Base-by-base conservation (phyloP, 768 basidiomycete genomes). In the Lepiota venenata region DNA sequence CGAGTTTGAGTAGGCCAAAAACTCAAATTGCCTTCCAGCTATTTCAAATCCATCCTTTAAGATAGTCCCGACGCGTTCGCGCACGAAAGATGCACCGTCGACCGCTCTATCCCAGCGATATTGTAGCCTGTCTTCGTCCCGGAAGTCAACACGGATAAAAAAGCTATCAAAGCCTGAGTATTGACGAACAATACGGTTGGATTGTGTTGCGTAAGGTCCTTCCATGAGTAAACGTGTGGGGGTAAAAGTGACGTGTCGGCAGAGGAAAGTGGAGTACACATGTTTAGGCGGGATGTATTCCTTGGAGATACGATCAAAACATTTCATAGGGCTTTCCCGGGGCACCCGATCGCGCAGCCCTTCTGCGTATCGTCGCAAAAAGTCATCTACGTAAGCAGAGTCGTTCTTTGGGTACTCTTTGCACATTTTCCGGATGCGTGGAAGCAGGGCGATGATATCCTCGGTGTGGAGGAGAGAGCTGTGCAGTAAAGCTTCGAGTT, bases 61-160 rank as follows among this genome's bases (percentile, higher is more conserved):
- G 14, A 76, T 72, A 3, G 66, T 69, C 1, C 84, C 84, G 11
- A 89, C 86, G 10, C 84, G 79, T 38, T 79, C 71, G 16, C 74
- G 67, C 2, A 91, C 72, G 64, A 85, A 84, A 12, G 70, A 63
- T 2, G 69, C 64, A 0, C 80, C 81, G 57, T 90, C 85, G 4
- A 87, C 81, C 37, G 81, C 80, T 9, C 81, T 75, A 51, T 81
- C 80, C 87, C 87, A 90, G 11, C 83, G 79, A 57, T 87, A 87
- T 36, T 81, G 77, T n/a, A 88, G 74, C 32, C 77, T 76, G 60
- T 93, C 88, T 69, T 95, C 92, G 52, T 93, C 92, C 4, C 87
- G 80, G 61, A 94, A 91, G 60, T 89, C 84, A 21, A 93, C 91
- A 9, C 93, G 84, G 27, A 95, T 64, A 64, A 95, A 95, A 60